phyloP scores from a whole-genome alignment of 1,139 yeast genomes.

The Zhuliangozyma blackwelliae region DNA sequence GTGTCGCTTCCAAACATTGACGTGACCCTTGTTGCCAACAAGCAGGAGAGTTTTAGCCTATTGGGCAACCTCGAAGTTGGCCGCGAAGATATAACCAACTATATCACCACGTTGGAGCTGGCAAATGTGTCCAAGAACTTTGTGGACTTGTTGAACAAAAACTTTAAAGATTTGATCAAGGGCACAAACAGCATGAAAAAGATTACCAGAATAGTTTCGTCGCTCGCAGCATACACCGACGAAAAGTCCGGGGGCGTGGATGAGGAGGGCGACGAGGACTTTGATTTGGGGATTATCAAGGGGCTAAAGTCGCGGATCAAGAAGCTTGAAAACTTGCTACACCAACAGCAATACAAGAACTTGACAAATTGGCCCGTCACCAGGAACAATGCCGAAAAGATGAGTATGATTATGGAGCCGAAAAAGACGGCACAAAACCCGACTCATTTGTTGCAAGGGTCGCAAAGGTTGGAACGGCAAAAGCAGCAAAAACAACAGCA shows the following conservation, averaged over 20 bases:
- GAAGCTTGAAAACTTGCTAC: constrained; percentile 62
- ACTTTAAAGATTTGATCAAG: constrained; percentile 41
- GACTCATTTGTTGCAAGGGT: constrained; percentile 15
- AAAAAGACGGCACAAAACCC: constrained; percentile 13
- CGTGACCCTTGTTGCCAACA: constrained; percentile 30
- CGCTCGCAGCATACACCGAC: constrained; percentile 29
- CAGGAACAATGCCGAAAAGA: constrained; percentile 12
- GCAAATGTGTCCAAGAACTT: constrained; percentile 23
- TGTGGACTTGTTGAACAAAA: constrained; percentile 40
- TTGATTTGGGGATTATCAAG: constrained; percentile 38
- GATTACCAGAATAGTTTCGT: constrained; percentile 31
- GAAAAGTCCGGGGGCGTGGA: constrained; percentile 17
- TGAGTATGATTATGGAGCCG: constrained; percentile 18
- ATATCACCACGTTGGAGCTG: constrained; percentile 26
- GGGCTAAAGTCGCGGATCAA: constrained; percentile 59
- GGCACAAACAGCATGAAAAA: constrained; percentile 37
- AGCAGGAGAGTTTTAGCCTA: constrained; percentile 17
- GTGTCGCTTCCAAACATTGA: constrained; percentile 38
- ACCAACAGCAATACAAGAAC: constrained; percentile 60
- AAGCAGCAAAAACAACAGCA: no score
- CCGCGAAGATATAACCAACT: constrained; percentile 38
- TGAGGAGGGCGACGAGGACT: constrained; percentile 24
- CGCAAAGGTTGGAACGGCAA: no score
- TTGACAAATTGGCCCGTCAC: constrained; percentile 55
- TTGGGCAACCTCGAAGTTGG: constrained; percentile 25